Evolutionary conservation across 495 filamentous ascomycete species (phyloP).

Genomic region (Penicilliopsis zonata): DNA sequence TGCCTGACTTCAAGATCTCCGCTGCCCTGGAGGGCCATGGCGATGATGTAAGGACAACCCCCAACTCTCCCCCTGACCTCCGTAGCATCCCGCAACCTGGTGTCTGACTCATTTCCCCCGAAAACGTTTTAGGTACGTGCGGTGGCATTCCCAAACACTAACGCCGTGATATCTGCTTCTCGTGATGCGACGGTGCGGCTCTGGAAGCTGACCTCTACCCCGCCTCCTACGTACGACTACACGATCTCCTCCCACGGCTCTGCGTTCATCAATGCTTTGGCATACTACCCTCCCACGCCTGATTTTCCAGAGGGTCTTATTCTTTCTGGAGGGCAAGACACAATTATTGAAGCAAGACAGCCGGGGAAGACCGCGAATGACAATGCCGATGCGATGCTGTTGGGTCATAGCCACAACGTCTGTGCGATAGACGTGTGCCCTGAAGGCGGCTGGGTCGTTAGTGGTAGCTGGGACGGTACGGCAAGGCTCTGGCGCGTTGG

Average conservation of each 20-base stretch:
- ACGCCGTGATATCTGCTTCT: conserved; percentile 70
- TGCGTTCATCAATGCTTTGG: conserved; percentile 73
- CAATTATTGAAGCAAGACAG: conserved; percentile 81
- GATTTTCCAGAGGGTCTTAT: conserved; percentile 70
- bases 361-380: conserved; percentile 51
- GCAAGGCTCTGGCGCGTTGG: conserved; percentile 66
- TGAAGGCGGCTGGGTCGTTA: conserved; percentile 62
- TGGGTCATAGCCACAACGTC: conserved; percentile 80
- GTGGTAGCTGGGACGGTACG: conserved; percentile 90
- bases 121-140: conserved; percentile 73
- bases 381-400: conserved; percentile 71
- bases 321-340: conserved; percentile 77
- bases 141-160: conserved; percentile 65
- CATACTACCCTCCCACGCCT: conserved; percentile 60
- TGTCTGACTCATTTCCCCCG: conserved; percentile 4
- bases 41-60: conserved; percentile 57
- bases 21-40: conserved; percentile 69
- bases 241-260: conserved; percentile 63
- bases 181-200: conserved; percentile 81
- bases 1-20: conserved; percentile 68
- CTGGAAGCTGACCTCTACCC: conserved; percentile 60
- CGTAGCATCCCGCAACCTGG: conserved; percentile 7
- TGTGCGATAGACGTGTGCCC: conserved; percentile 72
- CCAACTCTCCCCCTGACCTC: conserved; percentile 5
- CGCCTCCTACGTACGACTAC: conserved; percentile 61